Percentiles rank a stretch among this genome's conserved stretches.
phyloP scores from a whole-genome alignment of 352 stramenopile genomes.

The Phytophthora sp. region DNA sequence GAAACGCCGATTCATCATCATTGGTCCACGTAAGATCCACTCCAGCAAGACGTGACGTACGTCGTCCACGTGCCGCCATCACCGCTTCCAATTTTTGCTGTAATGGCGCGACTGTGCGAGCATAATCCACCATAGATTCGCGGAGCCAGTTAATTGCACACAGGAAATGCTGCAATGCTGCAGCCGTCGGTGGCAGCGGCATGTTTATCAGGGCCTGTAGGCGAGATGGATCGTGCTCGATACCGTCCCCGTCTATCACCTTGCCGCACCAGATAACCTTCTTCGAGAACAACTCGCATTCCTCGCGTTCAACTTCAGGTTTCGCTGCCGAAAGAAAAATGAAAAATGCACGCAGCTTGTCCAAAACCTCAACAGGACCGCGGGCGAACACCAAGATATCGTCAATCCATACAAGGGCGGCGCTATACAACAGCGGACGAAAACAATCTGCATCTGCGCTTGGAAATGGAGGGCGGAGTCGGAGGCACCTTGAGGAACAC shows the following conservation, averaged over 20 bases:
- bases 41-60: neutral
- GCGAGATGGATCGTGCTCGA: slow-evolving; percentile 5
- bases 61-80: neutral
- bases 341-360: slow-evolving; percentile 10
- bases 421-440: neutral
- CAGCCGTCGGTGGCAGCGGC: neutral
- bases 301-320: slow-evolving; percentile 27
- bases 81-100: neutral
- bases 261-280: slow-evolving; percentile 26
- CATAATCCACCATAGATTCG: neutral
- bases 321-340: neutral
- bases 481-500: neutral
- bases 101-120: neutral
- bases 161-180: neutral
- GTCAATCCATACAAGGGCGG: slow-evolving; percentile 29
- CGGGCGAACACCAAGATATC: slow-evolving; percentile 27
- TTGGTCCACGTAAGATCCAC: neutral
- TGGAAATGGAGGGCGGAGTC: slow-evolving; percentile 16
- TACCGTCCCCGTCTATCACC: slow-evolving; percentile 6
- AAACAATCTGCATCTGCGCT: neutral
- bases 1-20: neutral
- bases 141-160: neutral
- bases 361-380: slow-evolving; percentile 7
- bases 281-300: slow-evolving; percentile 20
- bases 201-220: neutral